Base-by-base conservation (phyloP, 768 basidiomycete species). In the Pleurotus sapidus region DNA sequence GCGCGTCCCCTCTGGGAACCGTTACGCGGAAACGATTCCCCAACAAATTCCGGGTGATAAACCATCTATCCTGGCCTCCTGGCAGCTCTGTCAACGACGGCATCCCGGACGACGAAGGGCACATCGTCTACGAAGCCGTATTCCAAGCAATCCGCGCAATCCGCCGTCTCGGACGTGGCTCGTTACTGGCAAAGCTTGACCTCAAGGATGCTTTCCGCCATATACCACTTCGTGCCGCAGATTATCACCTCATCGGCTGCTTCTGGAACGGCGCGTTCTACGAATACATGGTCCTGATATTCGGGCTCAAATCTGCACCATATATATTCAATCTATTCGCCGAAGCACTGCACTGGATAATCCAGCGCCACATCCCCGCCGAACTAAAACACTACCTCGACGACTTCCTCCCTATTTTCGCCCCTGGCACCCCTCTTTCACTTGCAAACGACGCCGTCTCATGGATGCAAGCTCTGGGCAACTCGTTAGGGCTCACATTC, bases 221-320 rank as follows among this genome's bases (percentile, higher is more conserved):
- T 15, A 55, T 55, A 2, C 53, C 53, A 43, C 56, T 74, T 1
- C 18, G 56, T 7, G 20, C 4, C 0, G 66, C 65, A 0, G 70
- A 74, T 1, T 65, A 42, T 1, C 64, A 68, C 11, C 65, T 71
- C 3, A 23, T 37, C 5, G 53, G 53, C 24, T 55, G 38, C 25
- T 18, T 45, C n/a, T 49, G 48, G 48, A 4, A 24, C 20, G 3
- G 14, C 17, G 23, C 20, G 14, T 34, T 49, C 23, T 49, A 34
- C 23, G 20, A 49, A 24, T 23, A 18, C 3, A 18, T 49, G 20
- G 48, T 49, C 0, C 60, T 70, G 1, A 64, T 74, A 54, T 65
- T 75, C 6, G 73, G 73, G 49, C 76, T 72, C 73, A 75, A 75
- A 48, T 67, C 74, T 17, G 55, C 63, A 2, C 30, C 9, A 34